Evolutionary conservation across 2,329 filamentous ascomycete species (phyloP).

Genomic region (Canariomyces notabilis): DNA sequence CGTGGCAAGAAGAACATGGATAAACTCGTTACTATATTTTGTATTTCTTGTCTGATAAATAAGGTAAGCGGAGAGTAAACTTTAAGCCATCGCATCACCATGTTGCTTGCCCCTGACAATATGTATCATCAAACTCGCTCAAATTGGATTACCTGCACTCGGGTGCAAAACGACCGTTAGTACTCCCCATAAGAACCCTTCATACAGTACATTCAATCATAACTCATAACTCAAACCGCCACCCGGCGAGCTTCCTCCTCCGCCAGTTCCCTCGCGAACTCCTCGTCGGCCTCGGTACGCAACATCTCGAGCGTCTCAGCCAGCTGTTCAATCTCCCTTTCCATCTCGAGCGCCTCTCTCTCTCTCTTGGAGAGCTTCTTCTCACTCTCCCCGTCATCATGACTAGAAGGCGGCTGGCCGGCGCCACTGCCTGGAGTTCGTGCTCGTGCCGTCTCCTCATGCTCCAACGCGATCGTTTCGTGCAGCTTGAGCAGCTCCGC

Average conservation of each 20-base stretch:
- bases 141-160: too few species aligned
- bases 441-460: not conserved
- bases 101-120: too few species aligned
- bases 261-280: slow-evolving; percentile 41
- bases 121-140: too few species aligned
- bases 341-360: slow-evolving; percentile 26
- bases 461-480: slow-evolving; percentile 23
- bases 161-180: too few species aligned
- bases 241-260: slow-evolving; percentile 24
- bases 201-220: not conserved
- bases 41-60: too few species aligned
- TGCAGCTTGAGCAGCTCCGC: slow-evolving; percentile 24
- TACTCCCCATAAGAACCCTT: too few species aligned
- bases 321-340: slow-evolving; percentile 37
- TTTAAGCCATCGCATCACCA: too few species aligned
- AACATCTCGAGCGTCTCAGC: slow-evolving; percentile 35
- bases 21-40: too few species aligned
- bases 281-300: slow-evolving; percentile 42
- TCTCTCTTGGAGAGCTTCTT: slow-evolving; percentile 19
- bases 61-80: too few species aligned
- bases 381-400: slow-evolving; percentile 10
- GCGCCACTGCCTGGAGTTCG: not conserved
- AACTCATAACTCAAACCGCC: not conserved
- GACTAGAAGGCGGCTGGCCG: not conserved
- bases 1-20: too few species aligned